A percentile compares a stretch with the other conserved stretches of the same genome.
Evolutionary conservation across 2,329 filamentous ascomycete genomes (phyloP).

Genomic region (Fusarium sp.): DNA sequence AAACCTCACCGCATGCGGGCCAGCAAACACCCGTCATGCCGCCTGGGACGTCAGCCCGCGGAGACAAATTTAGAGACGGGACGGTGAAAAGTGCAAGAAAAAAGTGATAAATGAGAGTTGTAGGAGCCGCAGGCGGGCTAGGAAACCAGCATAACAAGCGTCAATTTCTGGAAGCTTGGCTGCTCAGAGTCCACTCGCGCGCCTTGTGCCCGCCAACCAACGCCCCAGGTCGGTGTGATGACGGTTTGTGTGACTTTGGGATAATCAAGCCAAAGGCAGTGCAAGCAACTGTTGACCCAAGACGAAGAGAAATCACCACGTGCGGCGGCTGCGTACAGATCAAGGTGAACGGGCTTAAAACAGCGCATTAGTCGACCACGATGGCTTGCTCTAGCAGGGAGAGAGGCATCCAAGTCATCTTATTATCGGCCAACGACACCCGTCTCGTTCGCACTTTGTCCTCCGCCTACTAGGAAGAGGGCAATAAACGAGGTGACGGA

Average conservation of each 20-base stretch:
- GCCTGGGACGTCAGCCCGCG: slow-evolving; percentile 36
- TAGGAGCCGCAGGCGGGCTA: neutral
- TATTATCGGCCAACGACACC: neutral
- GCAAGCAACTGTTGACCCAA: neutral
- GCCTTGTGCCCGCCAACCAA: slow-evolving; percentile 6
- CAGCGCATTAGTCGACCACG: neutral
- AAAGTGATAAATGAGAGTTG: too few relatives aligned
- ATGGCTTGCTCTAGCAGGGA: slow-evolving; percentile 12
- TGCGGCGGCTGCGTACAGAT: slow-evolving; percentile 21
- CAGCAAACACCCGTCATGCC: slow-evolving; percentile 28
- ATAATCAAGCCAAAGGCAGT: neutral
- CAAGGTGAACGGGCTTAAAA: slow-evolving; percentile 1
- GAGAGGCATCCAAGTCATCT: slow-evolving; percentile 22
- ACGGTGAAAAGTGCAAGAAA: slow-evolving; percentile 20
- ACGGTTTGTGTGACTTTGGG: slow-evolving; percentile 2
- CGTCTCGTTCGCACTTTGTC: slow-evolving; percentile 10
- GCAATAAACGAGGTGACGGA: neutral
- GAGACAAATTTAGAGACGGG: slow-evolving; percentile 23
- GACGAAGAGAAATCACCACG: neutral
- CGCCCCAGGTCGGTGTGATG: neutral
- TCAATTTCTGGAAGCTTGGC: slow-evolving; percentile 31
- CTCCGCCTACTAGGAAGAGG: slow-evolving; percentile 1
- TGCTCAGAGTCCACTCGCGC: slow-evolving; percentile 18
- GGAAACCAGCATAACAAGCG: slow-evolving; percentile 4
- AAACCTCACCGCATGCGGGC: slow-evolving; percentile 6